These are phyloP conservation scores for Serpula lacrymans DNA, from an alignment of 768 basidiomycete species.

Conservation along the genomic window DNA sequence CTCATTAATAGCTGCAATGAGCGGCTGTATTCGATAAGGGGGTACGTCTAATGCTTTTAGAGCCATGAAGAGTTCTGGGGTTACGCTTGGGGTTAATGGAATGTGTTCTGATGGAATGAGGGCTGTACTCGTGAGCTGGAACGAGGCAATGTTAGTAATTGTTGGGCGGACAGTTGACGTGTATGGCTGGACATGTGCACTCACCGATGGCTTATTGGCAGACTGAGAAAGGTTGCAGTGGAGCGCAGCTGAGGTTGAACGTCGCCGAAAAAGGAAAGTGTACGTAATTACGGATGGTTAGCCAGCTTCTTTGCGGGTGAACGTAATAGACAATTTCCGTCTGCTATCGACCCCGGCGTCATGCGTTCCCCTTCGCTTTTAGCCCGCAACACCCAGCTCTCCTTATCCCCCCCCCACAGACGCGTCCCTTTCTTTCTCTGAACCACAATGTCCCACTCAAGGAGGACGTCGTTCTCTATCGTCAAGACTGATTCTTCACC, in stretches of 20 bases:
- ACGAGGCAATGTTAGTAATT: no score
- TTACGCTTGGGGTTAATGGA: constrained; percentile 29
- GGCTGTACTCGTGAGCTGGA: constrained; percentile 30
- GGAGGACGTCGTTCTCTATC: constrained; percentile 17
- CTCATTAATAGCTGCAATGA: constrained; percentile 36
- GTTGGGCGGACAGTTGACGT: constrained; percentile 16
- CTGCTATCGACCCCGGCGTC: constrained; percentile 7
- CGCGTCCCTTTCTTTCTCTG: neutral
- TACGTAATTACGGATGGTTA: neutral
- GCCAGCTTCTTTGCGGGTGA: neutral
- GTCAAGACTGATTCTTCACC: constrained; percentile 9
- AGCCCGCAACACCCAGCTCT: no score
- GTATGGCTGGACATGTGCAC: constrained; percentile 16
- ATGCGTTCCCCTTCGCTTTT: constrained; percentile 11
- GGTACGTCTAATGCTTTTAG: constrained; percentile 43
- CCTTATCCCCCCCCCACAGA: constrained; percentile 4
- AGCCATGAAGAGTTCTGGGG: no score
- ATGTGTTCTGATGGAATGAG: constrained; percentile 32
- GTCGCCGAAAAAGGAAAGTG: neutral
- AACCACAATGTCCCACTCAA: constrained; percentile 7
- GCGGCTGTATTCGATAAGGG: constrained; percentile 55
- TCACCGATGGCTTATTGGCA: constrained; percentile 2
- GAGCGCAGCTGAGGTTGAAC: no score
- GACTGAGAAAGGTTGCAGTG: no score
- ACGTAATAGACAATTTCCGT: neutral